Percentiles rank a stretch among this genome's conserved stretches.
Evolutionary conservation across 257 asterid genomes (phyloP).

Genomic region (Solanum bulbocastanum): DNA sequence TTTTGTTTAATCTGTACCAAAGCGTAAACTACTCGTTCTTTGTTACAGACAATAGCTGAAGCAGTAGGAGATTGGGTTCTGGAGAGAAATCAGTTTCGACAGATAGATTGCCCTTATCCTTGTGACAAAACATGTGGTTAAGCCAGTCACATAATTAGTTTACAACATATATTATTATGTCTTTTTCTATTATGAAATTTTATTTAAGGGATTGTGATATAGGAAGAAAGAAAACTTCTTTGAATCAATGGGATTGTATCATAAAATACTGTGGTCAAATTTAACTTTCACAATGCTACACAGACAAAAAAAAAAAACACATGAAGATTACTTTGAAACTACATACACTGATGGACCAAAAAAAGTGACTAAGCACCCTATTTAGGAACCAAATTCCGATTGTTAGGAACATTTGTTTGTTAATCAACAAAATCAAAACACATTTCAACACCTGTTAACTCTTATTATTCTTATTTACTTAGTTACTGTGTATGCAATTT

Average conservation of each 20-base stretch:
- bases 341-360: background rate
- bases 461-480: background rate
- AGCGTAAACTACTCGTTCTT: background rate
- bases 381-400: background rate
- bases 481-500: background rate
- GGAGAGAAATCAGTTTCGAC: slow-evolving; percentile 54
- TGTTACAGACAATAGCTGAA: slow-evolving; percentile 59
- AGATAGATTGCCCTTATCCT: slow-evolving; percentile 73
- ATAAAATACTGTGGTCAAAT: background rate
- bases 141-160: background rate
- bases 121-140: slow-evolving; percentile 64
- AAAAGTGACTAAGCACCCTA: background rate
- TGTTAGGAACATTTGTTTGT: background rate
- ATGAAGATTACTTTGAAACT: background rate
- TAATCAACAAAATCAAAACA: background rate
- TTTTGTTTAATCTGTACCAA: background rate
- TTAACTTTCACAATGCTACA: too few species aligned
- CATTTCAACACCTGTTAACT: background rate
- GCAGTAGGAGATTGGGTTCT: slow-evolving; percentile 78
- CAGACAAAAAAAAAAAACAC: too few species aligned
- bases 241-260: background rate
- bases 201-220: background rate
- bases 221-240: background rate
- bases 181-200: background rate
- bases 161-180: background rate